A percentile compares a stretch with the other conserved stretches of the same genome.
Evolutionary conservation across 345 rosid genomes (phyloP).

Genomic region (Arabis hirsuta): DNA sequence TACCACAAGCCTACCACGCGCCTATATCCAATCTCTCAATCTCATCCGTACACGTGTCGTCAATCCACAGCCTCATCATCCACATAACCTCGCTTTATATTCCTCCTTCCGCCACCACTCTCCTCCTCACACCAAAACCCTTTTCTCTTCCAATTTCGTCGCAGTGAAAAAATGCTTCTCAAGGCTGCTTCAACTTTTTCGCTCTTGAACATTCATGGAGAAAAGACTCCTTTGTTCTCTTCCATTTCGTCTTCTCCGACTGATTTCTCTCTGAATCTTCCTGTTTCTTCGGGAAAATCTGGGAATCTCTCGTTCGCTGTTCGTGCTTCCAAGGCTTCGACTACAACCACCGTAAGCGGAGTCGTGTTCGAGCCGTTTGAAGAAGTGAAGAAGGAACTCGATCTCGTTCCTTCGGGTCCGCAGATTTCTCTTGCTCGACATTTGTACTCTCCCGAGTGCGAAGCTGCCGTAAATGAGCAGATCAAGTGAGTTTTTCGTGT

Average conservation of each 20-base stretch:
- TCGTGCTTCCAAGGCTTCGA: conserved; percentile 34
- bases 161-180: conserved; percentile 50
- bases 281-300: conserved; percentile 24
- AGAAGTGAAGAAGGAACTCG: conserved; percentile 72
- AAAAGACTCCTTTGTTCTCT: conserved; percentile 38
- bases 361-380: conserved; percentile 67
- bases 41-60: conserved; percentile 51
- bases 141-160: conserved; percentile 10
- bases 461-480: conserved; percentile 76
- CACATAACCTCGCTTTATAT: conserved; percentile 30
- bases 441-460: conserved; percentile 55
- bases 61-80: conserved; percentile 46
- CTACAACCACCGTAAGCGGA: conserved; percentile 31
- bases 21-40: conserved; percentile 33
- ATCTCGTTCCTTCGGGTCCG: conserved; percentile 55
- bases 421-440: conserved; percentile 74
- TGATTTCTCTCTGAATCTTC: conserved; percentile 26
- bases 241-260: conserved; percentile 28
- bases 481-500: conserved; percentile 59
- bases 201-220: conserved; percentile 42
- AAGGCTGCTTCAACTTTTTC: conserved; percentile 54
- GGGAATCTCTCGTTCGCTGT: conserved; percentile 34
- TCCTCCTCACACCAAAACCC: conserved; percentile 10
- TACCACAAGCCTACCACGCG: conserved; percentile 57
- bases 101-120: conserved; percentile 26